Conservation (phyloP, 2,329 filamentous ascomycete genomes). For the Xylaria sp. region DNA sequence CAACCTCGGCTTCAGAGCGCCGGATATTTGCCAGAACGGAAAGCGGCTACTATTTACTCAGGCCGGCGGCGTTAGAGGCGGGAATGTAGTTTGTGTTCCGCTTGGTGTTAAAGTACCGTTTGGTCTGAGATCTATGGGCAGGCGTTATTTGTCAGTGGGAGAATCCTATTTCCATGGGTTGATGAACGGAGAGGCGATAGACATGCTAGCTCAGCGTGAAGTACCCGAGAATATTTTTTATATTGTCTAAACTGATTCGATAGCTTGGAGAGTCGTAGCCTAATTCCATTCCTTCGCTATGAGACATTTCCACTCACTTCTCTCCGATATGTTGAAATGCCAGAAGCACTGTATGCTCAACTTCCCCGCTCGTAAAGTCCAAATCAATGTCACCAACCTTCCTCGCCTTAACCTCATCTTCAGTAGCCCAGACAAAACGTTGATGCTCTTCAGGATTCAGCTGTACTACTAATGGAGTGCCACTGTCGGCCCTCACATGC, state of each 20-base stretch:
- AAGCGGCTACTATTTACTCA: not conserved
- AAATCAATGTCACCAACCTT: not conserved
- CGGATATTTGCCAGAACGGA: not conserved
- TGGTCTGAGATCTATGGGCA: not conserved
- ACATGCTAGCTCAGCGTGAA: not conserved
- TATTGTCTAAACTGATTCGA: not conserved
- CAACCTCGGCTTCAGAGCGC: not conserved
- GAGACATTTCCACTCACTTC: not conserved
- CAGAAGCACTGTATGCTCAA: not conserved
- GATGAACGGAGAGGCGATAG: constrained; percentile 1
- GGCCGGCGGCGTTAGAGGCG: not conserved
- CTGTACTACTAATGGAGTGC: not conserved
- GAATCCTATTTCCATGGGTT: constrained; percentile 4
- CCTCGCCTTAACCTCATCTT: not conserved
- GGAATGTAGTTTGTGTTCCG: not conserved
- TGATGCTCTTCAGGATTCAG: not conserved
- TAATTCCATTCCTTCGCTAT: not conserved
- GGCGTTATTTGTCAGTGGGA: not conserved
- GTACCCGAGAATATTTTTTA: not conserved
- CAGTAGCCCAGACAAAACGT: not conserved
- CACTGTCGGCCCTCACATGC: no score
- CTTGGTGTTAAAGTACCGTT: not conserved
- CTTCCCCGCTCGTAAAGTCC: not conserved
- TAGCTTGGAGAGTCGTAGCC: no score
- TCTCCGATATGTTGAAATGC: not conserved